Percentiles rank a stretch among this genome's conserved stretches.
Conservation (phyloP, 768 basidiomycete species). For the Suillus brevipes region DNA sequence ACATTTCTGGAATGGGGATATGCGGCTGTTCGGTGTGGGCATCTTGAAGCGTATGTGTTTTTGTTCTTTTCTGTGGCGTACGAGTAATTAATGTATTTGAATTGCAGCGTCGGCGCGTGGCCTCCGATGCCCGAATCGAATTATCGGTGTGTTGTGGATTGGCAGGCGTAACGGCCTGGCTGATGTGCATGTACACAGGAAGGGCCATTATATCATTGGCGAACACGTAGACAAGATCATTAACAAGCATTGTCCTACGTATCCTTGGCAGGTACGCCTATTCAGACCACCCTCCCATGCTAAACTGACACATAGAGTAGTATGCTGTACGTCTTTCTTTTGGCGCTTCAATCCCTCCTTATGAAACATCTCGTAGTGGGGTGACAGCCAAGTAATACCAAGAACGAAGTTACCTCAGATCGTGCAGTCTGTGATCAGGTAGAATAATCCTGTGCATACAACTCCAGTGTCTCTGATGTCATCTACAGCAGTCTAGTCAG, state of each 20-base stretch:
- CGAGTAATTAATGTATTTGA: constrained; percentile 1
- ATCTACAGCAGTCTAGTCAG: constrained; percentile 62
- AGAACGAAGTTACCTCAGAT: constrained; percentile 72
- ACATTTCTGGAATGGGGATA: constrained; percentile 81
- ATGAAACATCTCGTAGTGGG: constrained; percentile 52
- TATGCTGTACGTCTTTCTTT: constrained; percentile 55
- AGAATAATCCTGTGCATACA: constrained; percentile 16
- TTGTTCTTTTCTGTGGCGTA: background rate
- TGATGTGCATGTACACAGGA: constrained; percentile 32
- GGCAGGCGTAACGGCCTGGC: background rate
- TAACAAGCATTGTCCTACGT: constrained; percentile 63
- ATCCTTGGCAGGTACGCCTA: constrained; percentile 69
- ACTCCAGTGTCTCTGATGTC: background rate
- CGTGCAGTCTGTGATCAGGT: constrained; percentile 75
- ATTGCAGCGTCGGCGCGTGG: constrained; percentile 63
- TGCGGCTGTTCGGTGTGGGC: constrained; percentile 72
- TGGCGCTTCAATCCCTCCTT: constrained; percentile 4
- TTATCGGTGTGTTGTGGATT: constrained; percentile 56
- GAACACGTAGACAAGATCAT: constrained; percentile 67
- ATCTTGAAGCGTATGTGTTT: constrained; percentile 62
- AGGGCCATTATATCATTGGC: constrained; percentile 72
- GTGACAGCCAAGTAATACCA: constrained; percentile 68
- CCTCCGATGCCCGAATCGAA: constrained; percentile 75
- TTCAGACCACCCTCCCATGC: constrained; percentile 17
- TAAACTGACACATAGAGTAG: constrained; percentile 34